Conservation (phyloP, 2,329 filamentous ascomycete species). For the Sclerotinia subarctica region DNA sequence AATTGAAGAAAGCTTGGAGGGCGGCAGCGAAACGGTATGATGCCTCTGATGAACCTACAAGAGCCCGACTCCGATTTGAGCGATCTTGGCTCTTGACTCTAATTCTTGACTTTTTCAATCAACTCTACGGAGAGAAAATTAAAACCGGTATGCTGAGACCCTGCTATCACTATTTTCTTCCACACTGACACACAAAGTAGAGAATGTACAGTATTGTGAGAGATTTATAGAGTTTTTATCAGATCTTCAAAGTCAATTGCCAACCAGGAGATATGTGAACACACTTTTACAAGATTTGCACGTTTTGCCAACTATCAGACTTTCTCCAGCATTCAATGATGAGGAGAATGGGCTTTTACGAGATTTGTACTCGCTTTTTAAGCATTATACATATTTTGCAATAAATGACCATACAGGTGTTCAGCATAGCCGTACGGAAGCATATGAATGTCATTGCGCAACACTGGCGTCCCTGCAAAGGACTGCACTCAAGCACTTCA, state of each 20-base stretch:
- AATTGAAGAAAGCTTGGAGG: slow-evolving; percentile 86
- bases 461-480: slow-evolving; percentile 76
- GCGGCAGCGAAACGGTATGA: slow-evolving; percentile 84
- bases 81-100: slow-evolving; percentile 89
- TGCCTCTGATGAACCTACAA: slow-evolving; percentile 72
- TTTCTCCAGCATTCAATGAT: slow-evolving; percentile 75
- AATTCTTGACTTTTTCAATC: slow-evolving; percentile 74
- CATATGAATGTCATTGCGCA: slow-evolving; percentile 76
- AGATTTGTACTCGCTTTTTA: slow-evolving; percentile 75
- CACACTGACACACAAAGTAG: slow-evolving; percentile 39
- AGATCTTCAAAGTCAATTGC: slow-evolving; percentile 88
- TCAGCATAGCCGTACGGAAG: slow-evolving; percentile 67
- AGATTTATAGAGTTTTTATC: slow-evolving; percentile 88
- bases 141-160: slow-evolving; percentile 44
- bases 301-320: slow-evolving; percentile 68
- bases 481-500: slow-evolving; percentile 75
- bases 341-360: slow-evolving; percentile 74
- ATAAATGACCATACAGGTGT: slow-evolving; percentile 87
- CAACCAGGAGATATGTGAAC: slow-evolving; percentile 91
- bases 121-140: slow-evolving; percentile 59
- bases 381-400: slow-evolving; percentile 83
- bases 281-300: slow-evolving; percentile 83
- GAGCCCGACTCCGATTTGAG: slow-evolving; percentile 83
- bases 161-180: background rate
- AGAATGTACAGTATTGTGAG: slow-evolving; percentile 80